Conservation (phyloP, 371 early-diverging fungal species). For the Apophysomyces trapeziformis region DNA sequence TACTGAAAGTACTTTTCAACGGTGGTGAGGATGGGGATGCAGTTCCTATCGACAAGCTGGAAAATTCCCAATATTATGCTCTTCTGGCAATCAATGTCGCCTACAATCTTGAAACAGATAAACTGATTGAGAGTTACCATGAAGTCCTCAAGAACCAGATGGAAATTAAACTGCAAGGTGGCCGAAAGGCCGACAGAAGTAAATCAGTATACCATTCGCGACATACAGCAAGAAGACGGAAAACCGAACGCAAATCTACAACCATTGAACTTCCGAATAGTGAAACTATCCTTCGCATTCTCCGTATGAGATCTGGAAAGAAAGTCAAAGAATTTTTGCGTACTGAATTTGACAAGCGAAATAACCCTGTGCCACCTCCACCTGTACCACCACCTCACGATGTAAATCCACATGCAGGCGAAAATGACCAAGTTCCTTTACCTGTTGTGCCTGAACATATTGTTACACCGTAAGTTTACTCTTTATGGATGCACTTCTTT, state of each 20-base stretch:
- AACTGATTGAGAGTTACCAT: constrained; percentile 58
- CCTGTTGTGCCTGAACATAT: constrained; percentile 14
- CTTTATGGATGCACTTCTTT: neutral
- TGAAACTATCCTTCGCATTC: constrained; percentile 44
- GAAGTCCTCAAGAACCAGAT: constrained; percentile 31
- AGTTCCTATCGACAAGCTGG: constrained; percentile 65
- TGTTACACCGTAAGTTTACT: constrained; percentile 7
- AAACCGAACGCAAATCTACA: constrained; percentile 15
- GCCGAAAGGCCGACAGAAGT: constrained; percentile 23
- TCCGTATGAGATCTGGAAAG: constrained; percentile 41
- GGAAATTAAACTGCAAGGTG: constrained; percentile 23
- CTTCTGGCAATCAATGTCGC: constrained; percentile 55
- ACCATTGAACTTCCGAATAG: constrained; percentile 34
- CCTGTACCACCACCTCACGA: constrained; percentile 4
- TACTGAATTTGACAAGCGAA: constrained; percentile 22
- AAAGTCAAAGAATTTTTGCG: constrained; percentile 38
- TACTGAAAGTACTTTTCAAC: constrained; percentile 79
- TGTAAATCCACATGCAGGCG: neutral
- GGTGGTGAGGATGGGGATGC: constrained; percentile 83
- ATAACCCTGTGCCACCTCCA: constrained; percentile 14
- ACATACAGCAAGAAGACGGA: constrained; percentile 21
- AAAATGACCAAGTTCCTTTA: neutral
- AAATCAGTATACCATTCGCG: constrained; percentile 30
- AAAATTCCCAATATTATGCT: constrained; percentile 69
- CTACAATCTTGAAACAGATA: constrained; percentile 56